Evolutionary conservation across 805 yeast genomes (phyloP).

Genomic region (Torulaspora indica): DNA sequence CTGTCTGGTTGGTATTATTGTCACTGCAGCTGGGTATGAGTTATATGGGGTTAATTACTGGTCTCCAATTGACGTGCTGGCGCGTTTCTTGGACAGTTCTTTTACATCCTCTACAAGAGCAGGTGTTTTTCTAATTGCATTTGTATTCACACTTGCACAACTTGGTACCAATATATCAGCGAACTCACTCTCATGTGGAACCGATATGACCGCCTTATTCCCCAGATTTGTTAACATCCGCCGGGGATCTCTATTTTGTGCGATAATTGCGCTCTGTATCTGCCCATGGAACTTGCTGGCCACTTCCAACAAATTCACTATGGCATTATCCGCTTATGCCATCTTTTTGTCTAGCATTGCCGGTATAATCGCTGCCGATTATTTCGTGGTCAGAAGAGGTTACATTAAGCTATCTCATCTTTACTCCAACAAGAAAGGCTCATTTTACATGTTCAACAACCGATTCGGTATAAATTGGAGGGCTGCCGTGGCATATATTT

Average conservation of each 20-base stretch:
- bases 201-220: conserved; percentile 52
- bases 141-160: conserved; percentile 66
- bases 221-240: conserved; percentile 56
- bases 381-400: conserved; percentile 68
- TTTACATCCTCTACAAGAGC: conserved; percentile 52
- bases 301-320: conserved; percentile 62
- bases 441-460: conserved; percentile 52
- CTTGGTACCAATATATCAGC: conserved; percentile 71
- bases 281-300: conserved; percentile 76
- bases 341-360: conserved; percentile 76
- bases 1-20: conserved; percentile 72
- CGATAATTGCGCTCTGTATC: conserved; percentile 57
- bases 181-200: conserved; percentile 56
- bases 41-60: conserved; percentile 42
- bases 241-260: conserved; percentile 64
- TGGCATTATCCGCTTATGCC: conserved; percentile 71
- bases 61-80: conserved; percentile 56
- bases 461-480: conserved; percentile 67
- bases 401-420: conserved; percentile 56
- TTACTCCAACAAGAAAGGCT: conserved; percentile 41
- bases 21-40: conserved; percentile 59
- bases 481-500: conserved; percentile 60
- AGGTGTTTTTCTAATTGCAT: conserved; percentile 64
- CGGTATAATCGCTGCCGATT: conserved; percentile 56
- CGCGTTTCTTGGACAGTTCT: conserved; percentile 38